Base-by-base conservation (phyloP, 2,329 filamentous ascomycete species). In the Stagonosporopsis chrysanthemi region DNA sequence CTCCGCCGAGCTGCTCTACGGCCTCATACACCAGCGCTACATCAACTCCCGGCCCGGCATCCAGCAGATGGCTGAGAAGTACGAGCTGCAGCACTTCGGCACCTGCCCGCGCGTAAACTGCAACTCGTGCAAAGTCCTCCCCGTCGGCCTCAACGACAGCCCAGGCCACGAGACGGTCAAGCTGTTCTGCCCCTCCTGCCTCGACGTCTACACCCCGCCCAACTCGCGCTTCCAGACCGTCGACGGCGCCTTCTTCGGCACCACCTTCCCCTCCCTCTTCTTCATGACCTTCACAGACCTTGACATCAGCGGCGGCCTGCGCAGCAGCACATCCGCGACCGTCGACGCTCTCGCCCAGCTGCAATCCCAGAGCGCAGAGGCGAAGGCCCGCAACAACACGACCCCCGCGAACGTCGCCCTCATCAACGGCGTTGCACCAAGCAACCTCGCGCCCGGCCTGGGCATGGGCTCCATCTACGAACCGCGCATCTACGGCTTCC, bases 41-140 rank as follows among this genome's bases (percentile, higher is more conserved):
- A 98, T 99, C 79, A 98, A 93, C 72, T 97, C 93, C 23, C 86
- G 95, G 57, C 92, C 91, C 2, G 95, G 95, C 49, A 98, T 99
- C 70, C 94, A 98, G 79, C 93, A 97, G 76, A 99, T 99, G 95
- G 92, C 93, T 62, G 95, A 99, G 78, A 99, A 99, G 78, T 99
- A 98, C 81, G 94, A 98, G 78, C 84, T 96, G 45, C 90, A 93
- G 60, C 94, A 99, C 80, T 99, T 99, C 74, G 95, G 95, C 50
- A 88, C 90, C 67, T 99, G 95, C 76, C 95, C 95, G n/a, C 87
- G 95, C 58, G 96, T 94, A 57, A 88, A 94, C 78, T 99, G 95
- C 83, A 90, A 92, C 69, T 89, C 90, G 58, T 90, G 92, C 63
- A 90, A 94, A 70, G 95, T 96, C 14, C 84, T 99, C 5, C 95